Percentiles rank a stretch among this genome's conserved stretches.
phyloP scores from a whole-genome alignment of 1,139 yeast species.

The Saccharomyces uvarum region DNA sequence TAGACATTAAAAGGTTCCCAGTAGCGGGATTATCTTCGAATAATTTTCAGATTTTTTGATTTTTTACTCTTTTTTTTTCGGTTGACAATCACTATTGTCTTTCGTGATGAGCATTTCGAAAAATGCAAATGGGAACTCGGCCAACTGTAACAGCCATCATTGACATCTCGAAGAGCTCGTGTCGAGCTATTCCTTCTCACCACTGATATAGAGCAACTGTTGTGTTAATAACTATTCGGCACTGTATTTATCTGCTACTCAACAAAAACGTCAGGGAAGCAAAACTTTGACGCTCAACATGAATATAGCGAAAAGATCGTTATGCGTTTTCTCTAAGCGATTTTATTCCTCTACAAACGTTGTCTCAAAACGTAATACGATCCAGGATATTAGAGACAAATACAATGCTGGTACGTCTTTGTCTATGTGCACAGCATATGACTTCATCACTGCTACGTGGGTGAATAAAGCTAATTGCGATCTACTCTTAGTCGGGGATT shows the following conservation, averaged over 20 bases:
- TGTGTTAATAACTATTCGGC: not conserved
- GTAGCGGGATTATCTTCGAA: not conserved
- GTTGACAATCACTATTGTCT: not conserved
- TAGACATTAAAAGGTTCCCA: not conserved
- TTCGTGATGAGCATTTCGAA: not conserved
- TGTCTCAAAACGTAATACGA: conserved; percentile 11
- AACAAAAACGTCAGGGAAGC: not conserved
- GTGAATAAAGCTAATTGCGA: conserved; percentile 69
- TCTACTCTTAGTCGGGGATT: conserved; percentile 77
- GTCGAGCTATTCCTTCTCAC: not conserved
- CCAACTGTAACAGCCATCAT: not conserved
- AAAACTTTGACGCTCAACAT: not conserved
- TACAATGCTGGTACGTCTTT: conserved; percentile 33
- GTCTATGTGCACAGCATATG: conserved; percentile 80
- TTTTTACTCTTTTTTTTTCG: not conserved
- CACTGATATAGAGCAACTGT: not conserved
- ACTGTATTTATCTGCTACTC: not conserved
- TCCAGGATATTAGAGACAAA: conserved; percentile 20
- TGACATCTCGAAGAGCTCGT: not conserved
- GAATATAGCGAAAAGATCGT: not conserved
- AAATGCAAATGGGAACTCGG: not conserved
- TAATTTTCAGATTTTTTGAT: not conserved
- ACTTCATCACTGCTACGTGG: conserved; percentile 64
- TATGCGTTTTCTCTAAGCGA: not conserved
- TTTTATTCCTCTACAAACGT: not conserved